Conservation (phyloP, 768 basidiomycete genomes). For the Macrolepiota dolichaula region DNA sequence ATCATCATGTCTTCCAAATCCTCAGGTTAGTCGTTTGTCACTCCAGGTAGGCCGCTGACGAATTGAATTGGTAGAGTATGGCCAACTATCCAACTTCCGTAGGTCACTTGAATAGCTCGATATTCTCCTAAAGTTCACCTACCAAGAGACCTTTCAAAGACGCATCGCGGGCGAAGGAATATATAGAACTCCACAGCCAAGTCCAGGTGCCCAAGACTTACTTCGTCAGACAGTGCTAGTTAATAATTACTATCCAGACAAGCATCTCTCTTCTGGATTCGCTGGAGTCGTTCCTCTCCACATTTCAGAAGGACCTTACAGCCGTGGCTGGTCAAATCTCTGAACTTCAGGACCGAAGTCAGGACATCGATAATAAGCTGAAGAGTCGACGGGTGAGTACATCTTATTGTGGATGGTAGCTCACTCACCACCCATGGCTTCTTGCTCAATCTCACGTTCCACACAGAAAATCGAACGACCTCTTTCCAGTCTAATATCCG, state of each 20-base stretch:
- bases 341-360: constrained; percentile 86
- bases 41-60: not conserved
- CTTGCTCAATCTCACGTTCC: constrained; percentile 6
- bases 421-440: not conserved
- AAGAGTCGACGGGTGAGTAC: constrained; percentile 75
- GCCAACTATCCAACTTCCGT: constrained; percentile 25
- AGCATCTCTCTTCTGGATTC: constrained; percentile 84
- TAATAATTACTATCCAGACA: constrained; percentile 47
- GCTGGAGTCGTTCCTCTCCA: constrained; percentile 87
- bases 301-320: constrained; percentile 92
- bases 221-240: not conserved
- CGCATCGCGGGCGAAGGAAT: constrained; percentile 48
- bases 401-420: not conserved
- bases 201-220: constrained; percentile 56
- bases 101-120: not conserved
- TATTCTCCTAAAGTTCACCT: constrained; percentile 1
- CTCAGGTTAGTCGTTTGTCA: not conserved
- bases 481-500: constrained; percentile 73
- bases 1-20: constrained; percentile 1
- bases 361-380: constrained; percentile 84
- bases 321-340: constrained; percentile 96
- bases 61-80: not conserved
- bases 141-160: not conserved
- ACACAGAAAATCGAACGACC: constrained; percentile 84
- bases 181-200: constrained; percentile 87